Conservation (phyloP, 2,329 filamentous ascomycete species). For the Neophaeococcomyces aloes region DNA sequence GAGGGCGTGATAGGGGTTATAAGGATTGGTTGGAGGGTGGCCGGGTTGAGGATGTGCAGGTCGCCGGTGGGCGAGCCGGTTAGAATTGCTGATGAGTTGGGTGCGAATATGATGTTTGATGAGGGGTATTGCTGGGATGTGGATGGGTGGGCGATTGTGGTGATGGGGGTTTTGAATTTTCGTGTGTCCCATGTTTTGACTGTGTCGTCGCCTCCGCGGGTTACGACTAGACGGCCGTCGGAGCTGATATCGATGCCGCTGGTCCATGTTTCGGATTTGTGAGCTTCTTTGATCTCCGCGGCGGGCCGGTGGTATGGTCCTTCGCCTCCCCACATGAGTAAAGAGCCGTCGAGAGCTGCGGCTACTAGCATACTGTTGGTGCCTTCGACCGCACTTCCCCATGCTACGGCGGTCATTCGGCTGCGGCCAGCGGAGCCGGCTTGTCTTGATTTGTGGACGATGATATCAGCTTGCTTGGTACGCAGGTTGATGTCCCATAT, state of each 20-base stretch:
- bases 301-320: constrained; percentile 74
- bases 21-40: constrained; percentile 73
- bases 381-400: constrained; percentile 68
- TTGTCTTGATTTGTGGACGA: constrained; percentile 91
- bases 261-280: constrained; percentile 77
- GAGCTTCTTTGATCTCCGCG: constrained; percentile 74
- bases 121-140: constrained; percentile 76
- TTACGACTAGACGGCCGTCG: constrained; percentile 83
- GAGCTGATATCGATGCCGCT: constrained; percentile 81
- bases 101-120: constrained; percentile 81
- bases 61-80: constrained; percentile 79
- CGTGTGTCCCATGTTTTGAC: constrained; percentile 96
- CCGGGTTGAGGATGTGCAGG: constrained; percentile 86
- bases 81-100: constrained; percentile 71
- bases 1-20: constrained; percentile 82
- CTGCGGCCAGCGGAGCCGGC: constrained; percentile 80
- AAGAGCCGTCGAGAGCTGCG: constrained; percentile 75
- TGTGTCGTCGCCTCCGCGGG: constrained; percentile 76
- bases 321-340: constrained; percentile 86
- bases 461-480: constrained; percentile 79
- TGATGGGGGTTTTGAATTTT: constrained; percentile 85
- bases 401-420: constrained; percentile 85
- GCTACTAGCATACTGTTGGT: constrained; percentile 67
- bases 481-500: constrained; percentile 97
- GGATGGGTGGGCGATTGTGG: constrained; percentile 65